Base-by-base conservation (phyloP, 768 basidiomycete genomes). In the Lentinula sp. region DNA sequence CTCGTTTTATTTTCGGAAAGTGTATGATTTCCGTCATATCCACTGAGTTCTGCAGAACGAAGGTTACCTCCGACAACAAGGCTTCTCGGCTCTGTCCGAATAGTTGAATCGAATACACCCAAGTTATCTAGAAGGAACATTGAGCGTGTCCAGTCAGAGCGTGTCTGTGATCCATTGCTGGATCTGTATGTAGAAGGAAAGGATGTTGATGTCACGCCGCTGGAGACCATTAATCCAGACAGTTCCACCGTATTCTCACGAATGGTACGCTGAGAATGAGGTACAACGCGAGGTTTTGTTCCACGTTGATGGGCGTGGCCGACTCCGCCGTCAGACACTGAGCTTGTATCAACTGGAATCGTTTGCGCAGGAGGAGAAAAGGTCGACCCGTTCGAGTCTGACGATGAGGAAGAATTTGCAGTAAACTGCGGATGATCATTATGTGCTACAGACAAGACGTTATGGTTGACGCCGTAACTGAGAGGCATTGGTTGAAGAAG, bases 201-300 rank as follows among this genome's bases (percentile, higher is more conserved):
- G 36, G 64, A 60, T 20, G 58, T 36, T 45, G 42, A 68, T 62
- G 68, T 71, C 41, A 49, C 49, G 20, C 36, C 32, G 71, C 68
- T 6, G 73, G 68, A 15, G 79, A 71, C 59, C 4, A 80, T 73
- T 70, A 85, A 79, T 57, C 74, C 76, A 16, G 88, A 88, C 3
- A 92, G 76, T 56, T 86, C 78, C 68, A 91, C 79, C 0, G 90
- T 91, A 63, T 74, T 79, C 37, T 82, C 76, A 16, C 90, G 84
- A 62, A 91, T 92, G 33, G 79, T 77, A 64, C 81, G 80, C 63
- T 84, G 85, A 1, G 84, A 84, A 65, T 85, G 88, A 8, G 81
- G 75, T 7, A 69, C 54, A 15, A 62, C 63, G 1, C 64, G 66
- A 0, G 68, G 60, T 66, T 57, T 10, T 64, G 63, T 52, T 41